Conservation (phyloP, 306 rosid species). For the Astragalus glycyphyllos region DNA sequence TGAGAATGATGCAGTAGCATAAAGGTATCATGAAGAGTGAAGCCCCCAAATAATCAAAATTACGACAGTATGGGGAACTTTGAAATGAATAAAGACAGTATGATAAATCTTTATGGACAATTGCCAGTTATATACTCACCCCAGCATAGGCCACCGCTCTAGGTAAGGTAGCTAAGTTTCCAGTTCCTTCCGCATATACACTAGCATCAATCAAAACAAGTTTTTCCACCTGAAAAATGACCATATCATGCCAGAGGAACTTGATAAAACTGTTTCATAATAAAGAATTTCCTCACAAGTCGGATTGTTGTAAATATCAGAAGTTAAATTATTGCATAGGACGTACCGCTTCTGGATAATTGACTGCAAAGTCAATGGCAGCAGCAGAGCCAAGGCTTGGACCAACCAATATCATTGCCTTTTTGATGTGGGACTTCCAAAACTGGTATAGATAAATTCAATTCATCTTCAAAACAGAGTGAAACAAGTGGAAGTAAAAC, state of each 20-base stretch:
- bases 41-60: not conserved
- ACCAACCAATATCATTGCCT: constrained; percentile 86
- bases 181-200: constrained; percentile 86
- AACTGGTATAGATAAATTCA: constrained; percentile 57
- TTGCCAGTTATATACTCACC: constrained; percentile 54
- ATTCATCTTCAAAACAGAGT: constrained; percentile 34
- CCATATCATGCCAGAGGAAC: constrained; percentile 37
- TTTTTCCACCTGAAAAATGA: constrained; percentile 81
- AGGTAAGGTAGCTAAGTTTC: constrained; percentile 72
- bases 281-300: not conserved
- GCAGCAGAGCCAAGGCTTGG: constrained; percentile 99
- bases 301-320: constrained; percentile 11
- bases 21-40: not conserved
- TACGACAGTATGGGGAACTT: not conserved
- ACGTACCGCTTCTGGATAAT: constrained; percentile 90
- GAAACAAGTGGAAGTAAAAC: constrained; percentile 35
- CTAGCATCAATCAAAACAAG: constrained; percentile 91
- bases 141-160: constrained; percentile 78
- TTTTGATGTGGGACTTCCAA: constrained; percentile 78
- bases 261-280: not conserved
- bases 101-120: not conserved
- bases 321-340: constrained; percentile 42
- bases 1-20: constrained; percentile 3
- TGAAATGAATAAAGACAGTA: not conserved
- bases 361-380: constrained; percentile 88